Percentiles rank a stretch among this genome's conserved stretches.
Evolutionary conservation across 495 filamentous ascomycete genomes (phyloP).

Genomic region (Xylaria longipes): DNA sequence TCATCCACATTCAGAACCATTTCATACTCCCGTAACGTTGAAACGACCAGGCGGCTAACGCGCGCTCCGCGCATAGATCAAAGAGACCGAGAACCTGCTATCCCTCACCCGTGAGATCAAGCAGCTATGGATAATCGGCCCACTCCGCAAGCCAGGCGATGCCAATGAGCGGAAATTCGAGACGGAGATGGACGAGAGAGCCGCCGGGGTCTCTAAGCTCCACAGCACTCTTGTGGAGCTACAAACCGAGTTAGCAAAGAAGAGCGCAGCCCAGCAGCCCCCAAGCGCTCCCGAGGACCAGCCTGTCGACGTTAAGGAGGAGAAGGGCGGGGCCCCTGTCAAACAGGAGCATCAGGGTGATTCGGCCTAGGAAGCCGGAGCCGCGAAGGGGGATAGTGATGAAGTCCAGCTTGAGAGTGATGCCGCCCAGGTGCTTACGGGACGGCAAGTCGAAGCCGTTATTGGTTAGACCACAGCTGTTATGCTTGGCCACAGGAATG

Average conservation of each 20-base stretch:
- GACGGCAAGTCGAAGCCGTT: background rate
- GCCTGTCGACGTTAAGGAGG: background rate
- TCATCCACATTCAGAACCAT: background rate
- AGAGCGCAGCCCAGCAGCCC: constrained; percentile 9
- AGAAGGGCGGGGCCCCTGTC: background rate
- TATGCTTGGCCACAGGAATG: background rate
- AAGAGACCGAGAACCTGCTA: constrained; percentile 48
- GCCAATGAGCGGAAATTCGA: constrained; percentile 36
- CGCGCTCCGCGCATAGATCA: constrained; percentile 19
- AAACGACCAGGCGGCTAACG: constrained; percentile 3
- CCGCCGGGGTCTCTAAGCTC: constrained; percentile 14
- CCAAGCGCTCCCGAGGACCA: background rate
- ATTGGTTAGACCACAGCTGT: background rate
- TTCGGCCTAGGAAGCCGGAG: background rate
- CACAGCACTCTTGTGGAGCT: constrained; percentile 22
- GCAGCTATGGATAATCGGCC: constrained; percentile 52
- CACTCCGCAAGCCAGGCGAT: constrained; percentile 44
- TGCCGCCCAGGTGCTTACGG: background rate
- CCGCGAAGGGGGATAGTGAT: background rate
- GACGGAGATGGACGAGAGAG: constrained; percentile 32
- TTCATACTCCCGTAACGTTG: background rate
- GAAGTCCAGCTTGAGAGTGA: background rate
- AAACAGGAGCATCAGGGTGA: background rate
- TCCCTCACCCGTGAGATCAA: constrained; percentile 49
- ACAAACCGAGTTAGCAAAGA: background rate